These are phyloP conservation scores for Trichoderma asperellum DNA, from an alignment of 2,329 filamentous ascomycete genomes.

Conservation along the genomic window DNA sequence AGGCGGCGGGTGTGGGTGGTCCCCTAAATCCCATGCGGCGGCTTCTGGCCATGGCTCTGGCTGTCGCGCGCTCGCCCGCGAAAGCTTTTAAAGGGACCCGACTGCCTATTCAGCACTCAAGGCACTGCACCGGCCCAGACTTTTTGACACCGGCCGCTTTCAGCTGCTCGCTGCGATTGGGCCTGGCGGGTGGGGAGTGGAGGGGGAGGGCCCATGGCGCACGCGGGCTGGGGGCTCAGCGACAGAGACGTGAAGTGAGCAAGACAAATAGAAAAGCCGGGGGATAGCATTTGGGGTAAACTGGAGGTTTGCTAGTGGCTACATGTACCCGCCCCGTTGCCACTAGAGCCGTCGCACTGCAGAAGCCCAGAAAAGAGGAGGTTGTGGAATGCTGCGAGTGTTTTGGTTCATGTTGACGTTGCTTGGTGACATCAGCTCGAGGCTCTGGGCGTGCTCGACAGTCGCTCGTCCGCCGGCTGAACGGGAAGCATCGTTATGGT, in stretches of 20 bases:
- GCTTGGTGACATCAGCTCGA: conserved; percentile 14
- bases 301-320: not conserved
- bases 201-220: not conserved
- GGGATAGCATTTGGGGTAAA: conserved; percentile 19
- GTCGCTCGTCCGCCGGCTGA: not conserved
- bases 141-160: conserved; percentile 13
- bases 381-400: not conserved
- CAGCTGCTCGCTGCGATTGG: conserved; percentile 9
- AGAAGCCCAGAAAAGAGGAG: conserved; percentile 17
- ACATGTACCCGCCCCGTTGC: not conserved
- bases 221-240: conserved; percentile 6
- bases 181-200: conserved; percentile 1
- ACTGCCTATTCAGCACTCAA: not conserved
- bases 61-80: not conserved
- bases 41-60: not conserved
- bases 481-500: not conserved
- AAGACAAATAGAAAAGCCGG: conserved; percentile 12
- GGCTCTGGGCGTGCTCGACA: not conserved
- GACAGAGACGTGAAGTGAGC: not conserved
- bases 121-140: not conserved
- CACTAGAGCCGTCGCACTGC: conserved; percentile 27
- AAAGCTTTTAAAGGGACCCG: not conserved
- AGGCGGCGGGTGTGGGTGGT: not conserved
- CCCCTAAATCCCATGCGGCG: not conserved
- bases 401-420: not conserved